Conservation (phyloP, 331 rosid species). For the Dryas integrifolia region DNA sequence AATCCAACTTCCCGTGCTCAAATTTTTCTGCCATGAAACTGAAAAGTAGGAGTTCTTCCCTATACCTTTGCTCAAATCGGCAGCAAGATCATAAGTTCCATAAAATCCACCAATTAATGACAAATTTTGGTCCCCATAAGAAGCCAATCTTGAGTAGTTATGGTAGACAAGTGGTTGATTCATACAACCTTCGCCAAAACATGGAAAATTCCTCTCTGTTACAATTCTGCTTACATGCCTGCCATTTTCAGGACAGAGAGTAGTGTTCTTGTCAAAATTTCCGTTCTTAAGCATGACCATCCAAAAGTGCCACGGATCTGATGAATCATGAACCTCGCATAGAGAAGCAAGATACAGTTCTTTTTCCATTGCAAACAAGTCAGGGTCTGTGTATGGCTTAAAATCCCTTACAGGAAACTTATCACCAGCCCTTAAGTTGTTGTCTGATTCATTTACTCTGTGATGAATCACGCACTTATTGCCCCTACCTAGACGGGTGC, state of each 20-base stretch:
- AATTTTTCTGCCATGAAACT: conserved; percentile 44
- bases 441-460: conserved; percentile 42
- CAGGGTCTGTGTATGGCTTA: conserved; percentile 35
- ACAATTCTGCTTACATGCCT: conserved; percentile 28
- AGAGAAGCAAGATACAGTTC: conserved; percentile 45
- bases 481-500: neutral
- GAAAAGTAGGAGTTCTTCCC: conserved; percentile 45
- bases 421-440: conserved; percentile 37
- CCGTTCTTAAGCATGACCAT: conserved; percentile 61
- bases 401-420: conserved; percentile 33
- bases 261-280: conserved; percentile 48
- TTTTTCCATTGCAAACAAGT: conserved; percentile 46
- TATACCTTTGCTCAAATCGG: conserved; percentile 33
- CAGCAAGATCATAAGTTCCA: conserved; percentile 57
- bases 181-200: conserved; percentile 57
- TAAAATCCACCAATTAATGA: conserved; percentile 43
- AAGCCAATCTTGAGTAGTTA: conserved; percentile 37
- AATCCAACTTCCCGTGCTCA: conserved; percentile 49
- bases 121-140: neutral
- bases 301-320: conserved; percentile 53
- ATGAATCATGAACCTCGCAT: conserved; percentile 35
- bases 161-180: conserved; percentile 55
- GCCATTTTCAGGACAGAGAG: conserved; percentile 57
- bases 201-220: conserved; percentile 42
- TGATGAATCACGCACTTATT: conserved; percentile 29